These are phyloP conservation scores for Rhazya stricta DNA, from an alignment of 257 asterid species.

Conservation along the genomic window DNA sequence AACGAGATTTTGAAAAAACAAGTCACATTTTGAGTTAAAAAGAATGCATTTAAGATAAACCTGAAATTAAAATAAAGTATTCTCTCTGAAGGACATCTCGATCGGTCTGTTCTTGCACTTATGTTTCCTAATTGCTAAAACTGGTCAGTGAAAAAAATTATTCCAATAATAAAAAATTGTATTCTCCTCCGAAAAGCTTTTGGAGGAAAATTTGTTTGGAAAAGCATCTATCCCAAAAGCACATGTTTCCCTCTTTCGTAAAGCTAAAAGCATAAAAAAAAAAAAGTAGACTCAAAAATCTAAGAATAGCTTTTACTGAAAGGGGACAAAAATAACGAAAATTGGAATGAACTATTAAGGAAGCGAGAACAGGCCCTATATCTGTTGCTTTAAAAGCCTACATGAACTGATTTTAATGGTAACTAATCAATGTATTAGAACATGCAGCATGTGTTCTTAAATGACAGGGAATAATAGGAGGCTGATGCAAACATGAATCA, in stretches of 20 bases:
- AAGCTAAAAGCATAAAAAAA: neutral
- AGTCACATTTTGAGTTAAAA: constrained; percentile 5
- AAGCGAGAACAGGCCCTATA: neutral
- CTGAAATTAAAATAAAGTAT: neutral
- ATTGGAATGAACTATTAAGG: too few species aligned
- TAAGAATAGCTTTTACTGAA: neutral
- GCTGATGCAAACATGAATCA: constrained; percentile 17
- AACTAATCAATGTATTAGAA: neutral
- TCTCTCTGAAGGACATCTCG: neutral
- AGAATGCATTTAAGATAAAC: neutral
- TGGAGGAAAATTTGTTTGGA: neutral
- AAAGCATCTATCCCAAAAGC: neutral
- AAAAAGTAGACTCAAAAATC: neutral
- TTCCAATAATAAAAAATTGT: too few species aligned
- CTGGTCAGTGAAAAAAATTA: neutral
- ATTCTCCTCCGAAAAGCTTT: neutral
- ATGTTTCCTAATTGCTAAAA: neutral
- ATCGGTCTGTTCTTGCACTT: neutral
- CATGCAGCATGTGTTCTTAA: neutral
- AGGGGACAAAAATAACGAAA: neutral
- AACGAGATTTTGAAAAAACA: neutral
- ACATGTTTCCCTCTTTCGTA: neutral
- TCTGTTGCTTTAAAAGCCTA: neutral
- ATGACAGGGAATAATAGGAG: neutral
- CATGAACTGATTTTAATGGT: neutral